phyloP scores from a whole-genome alignment of 805 yeast genomes.

The Yarrowia keelungensis region DNA sequence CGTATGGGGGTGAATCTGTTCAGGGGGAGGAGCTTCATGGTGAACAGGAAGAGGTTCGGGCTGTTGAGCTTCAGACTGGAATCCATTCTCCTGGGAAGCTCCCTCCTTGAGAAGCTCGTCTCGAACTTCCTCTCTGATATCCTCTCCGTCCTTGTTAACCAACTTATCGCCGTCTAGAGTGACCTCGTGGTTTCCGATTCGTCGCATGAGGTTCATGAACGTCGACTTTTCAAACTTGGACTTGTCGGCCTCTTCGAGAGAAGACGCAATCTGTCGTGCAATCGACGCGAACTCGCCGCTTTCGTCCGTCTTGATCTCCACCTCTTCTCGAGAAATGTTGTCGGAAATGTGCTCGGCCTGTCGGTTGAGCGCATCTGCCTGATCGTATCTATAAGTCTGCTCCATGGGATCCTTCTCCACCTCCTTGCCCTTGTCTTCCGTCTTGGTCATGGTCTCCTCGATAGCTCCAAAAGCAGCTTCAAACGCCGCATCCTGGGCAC shows the following conservation, averaged over 20 bases:
- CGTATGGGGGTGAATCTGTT: constrained; percentile 5
- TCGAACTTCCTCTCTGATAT: constrained; percentile 37
- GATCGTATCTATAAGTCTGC: constrained; percentile 18
- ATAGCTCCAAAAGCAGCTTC: constrained; percentile 45
- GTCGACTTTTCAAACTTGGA: constrained; percentile 44
- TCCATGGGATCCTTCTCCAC: constrained; percentile 12
- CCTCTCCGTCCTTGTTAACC: constrained; percentile 43
- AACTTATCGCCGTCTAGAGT: constrained; percentile 44
- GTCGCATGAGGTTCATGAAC: constrained; percentile 46
- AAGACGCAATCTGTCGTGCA: constrained; percentile 32
- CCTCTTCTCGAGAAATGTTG: constrained; percentile 33
- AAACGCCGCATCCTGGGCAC: constrained; percentile 42
- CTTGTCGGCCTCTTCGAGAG: constrained; percentile 30
- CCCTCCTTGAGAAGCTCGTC: constrained; percentile 23
- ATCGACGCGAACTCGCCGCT: constrained; percentile 32
- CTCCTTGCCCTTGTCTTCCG: constrained; percentile 30
- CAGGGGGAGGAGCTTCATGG: constrained; percentile 21
- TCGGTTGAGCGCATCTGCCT: constrained; percentile 21
- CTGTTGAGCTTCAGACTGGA: constrained; percentile 20
- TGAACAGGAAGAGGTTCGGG: constrained; percentile 6
- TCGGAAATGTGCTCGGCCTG: constrained; percentile 16
- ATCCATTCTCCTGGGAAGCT: constrained; percentile 22
- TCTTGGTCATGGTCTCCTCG: constrained; percentile 39
- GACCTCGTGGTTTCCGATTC: constrained; percentile 44
- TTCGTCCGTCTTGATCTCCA: constrained; percentile 44